These are phyloP conservation scores for Naganishia friedmannii DNA, from an alignment of 768 basidiomycete species.

Conservation along the genomic window DNA sequence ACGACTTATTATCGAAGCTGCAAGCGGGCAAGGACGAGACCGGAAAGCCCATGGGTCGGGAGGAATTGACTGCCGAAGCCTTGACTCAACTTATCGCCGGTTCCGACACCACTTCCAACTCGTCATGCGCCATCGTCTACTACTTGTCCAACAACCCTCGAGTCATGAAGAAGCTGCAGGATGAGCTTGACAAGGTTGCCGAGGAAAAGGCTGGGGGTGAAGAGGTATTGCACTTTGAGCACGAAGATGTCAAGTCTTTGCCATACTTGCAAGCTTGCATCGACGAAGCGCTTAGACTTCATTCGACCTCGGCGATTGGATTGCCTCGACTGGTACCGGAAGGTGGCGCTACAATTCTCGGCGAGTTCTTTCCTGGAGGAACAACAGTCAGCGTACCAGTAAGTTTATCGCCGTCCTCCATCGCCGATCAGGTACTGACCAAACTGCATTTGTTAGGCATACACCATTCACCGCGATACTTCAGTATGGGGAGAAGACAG, in stretches of 20 bases:
- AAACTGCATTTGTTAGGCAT: constrained; percentile 64
- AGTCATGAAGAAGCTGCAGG: constrained; percentile 69
- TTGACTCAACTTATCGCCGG: constrained; percentile 38
- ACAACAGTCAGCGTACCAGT: constrained; percentile 58
- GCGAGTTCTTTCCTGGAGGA: constrained; percentile 58
- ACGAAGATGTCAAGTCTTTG: constrained; percentile 68
- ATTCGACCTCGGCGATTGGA: constrained; percentile 79
- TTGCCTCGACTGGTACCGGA: constrained; percentile 75
- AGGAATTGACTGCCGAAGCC: constrained; percentile 79
- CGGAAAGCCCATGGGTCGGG: constrained; percentile 73
- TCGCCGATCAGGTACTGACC: constrained; percentile 59
- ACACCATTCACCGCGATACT: constrained; percentile 73
- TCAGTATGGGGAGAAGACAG: constrained; percentile 74
- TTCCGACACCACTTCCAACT: constrained; percentile 90
- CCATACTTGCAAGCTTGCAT: constrained; percentile 83
- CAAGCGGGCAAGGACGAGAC: constrained; percentile 71
- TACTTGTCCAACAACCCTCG: constrained; percentile 68
- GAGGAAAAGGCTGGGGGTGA: constrained; percentile 59
- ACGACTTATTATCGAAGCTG: constrained; percentile 77
- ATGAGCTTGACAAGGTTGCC: constrained; percentile 65
- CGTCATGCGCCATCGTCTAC: constrained; percentile 84
- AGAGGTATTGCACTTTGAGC: constrained; percentile 61
- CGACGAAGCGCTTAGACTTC: constrained; percentile 77
- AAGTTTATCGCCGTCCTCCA: constrained; percentile 58
- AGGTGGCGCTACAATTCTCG: constrained; percentile 38